phyloP scores from a whole-genome alignment of 331 rosid species.

The Rhamnella rubrinervis region DNA sequence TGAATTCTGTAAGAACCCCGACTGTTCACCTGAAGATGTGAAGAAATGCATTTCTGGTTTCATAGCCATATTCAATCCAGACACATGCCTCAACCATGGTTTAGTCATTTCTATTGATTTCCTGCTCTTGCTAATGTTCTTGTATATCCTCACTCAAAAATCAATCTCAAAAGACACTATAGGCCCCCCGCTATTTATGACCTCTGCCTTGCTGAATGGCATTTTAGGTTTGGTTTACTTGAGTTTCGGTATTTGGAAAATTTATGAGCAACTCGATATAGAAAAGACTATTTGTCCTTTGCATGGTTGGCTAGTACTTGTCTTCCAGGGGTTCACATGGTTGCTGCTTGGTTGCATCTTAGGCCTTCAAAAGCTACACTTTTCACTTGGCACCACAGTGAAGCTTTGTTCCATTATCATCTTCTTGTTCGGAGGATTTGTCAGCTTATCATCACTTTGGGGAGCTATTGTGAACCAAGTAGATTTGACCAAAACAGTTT shows the following conservation, averaged over 20 bases:
- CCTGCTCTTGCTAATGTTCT: constrained; percentile 20
- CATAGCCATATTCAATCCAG: constrained; percentile 15
- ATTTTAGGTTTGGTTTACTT: constrained; percentile 29
- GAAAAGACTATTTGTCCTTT: constrained; percentile 7
- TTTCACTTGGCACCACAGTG: background rate
- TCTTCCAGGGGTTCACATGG: constrained; percentile 29
- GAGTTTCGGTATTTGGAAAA: constrained; percentile 25
- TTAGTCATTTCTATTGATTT: constrained; percentile 16
- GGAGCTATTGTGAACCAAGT: constrained; percentile 19
- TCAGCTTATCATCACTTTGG: constrained; percentile 35
- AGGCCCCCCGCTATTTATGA: background rate
- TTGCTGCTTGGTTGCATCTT: constrained; percentile 15
- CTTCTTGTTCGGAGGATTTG: constrained; percentile 25
- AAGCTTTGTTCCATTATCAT: constrained; percentile 13
- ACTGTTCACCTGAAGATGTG: constrained; percentile 4
- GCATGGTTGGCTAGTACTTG: constrained; percentile 22
- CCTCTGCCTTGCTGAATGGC: constrained; percentile 13
- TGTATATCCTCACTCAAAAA: constrained; percentile 1
- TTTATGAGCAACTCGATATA: constrained; percentile 8
- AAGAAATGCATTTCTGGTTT: constrained; percentile 10
- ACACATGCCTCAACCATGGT: constrained; percentile 23
- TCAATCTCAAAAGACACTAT: constrained; percentile 1
- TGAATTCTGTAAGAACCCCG: constrained; percentile 15
- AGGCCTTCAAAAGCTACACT: constrained; percentile 13
- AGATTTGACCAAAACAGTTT: constrained; percentile 26